Conservation (phyloP, 2,329 filamentous ascomycete genomes). For the Sarocladiaceae sp. region DNA sequence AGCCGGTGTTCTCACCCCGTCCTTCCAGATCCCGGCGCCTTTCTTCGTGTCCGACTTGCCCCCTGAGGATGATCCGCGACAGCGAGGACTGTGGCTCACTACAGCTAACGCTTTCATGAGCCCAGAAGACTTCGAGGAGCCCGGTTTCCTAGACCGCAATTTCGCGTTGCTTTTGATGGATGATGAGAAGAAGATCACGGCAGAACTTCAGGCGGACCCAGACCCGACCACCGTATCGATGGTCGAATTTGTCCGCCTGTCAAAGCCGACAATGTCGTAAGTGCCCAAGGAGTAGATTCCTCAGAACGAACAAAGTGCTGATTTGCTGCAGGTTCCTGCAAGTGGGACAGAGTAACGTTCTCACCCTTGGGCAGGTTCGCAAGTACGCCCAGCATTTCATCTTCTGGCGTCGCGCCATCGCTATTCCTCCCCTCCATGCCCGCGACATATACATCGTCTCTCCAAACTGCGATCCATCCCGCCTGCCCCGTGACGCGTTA, state of each 20-base stretch:
- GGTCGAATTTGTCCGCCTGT: slow-evolving; percentile 74
- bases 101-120: slow-evolving; percentile 72
- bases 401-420: slow-evolving; percentile 89
- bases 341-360: slow-evolving; percentile 62
- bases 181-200: slow-evolving; percentile 66
- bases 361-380: slow-evolving; percentile 74
- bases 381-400: slow-evolving; percentile 89
- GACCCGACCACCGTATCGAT: slow-evolving; percentile 72
- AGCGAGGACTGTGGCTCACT: slow-evolving; percentile 77
- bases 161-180: slow-evolving; percentile 81
- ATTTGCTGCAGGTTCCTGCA: slow-evolving; percentile 49
- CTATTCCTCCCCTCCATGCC: slow-evolving; percentile 83
- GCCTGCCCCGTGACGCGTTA: slow-evolving; percentile 60
- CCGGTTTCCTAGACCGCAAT: slow-evolving; percentile 70
- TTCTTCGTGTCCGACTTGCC: slow-evolving; percentile 70
- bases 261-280: slow-evolving; percentile 58
- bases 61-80: slow-evolving; percentile 54
- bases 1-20: slow-evolving; percentile 52
- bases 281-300: slow-evolving; percentile 17
- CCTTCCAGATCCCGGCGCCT: slow-evolving; percentile 54
- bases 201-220: slow-evolving; percentile 70
- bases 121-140: slow-evolving; percentile 61
- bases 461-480: slow-evolving; percentile 74
- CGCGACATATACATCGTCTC: slow-evolving; percentile 88
- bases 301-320: neutral